Evolutionary conservation across 2,329 filamentous ascomycete genomes (phyloP).

Genomic region (Paramyrothecium roridum): DNA sequence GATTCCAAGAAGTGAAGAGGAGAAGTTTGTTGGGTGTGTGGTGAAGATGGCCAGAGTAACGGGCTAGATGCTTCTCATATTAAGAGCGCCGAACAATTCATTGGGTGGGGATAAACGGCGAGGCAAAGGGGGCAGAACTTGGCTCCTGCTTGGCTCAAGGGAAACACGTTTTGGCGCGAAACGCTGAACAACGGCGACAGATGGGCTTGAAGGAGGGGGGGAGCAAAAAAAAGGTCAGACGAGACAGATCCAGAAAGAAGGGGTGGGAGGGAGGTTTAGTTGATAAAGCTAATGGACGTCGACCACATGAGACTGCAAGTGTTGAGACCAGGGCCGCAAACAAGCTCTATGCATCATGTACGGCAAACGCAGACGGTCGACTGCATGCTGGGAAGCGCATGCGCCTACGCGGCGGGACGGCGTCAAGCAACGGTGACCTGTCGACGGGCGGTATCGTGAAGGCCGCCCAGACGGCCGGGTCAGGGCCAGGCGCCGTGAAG

Average conservation of each 20-base stretch:
- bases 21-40: not conserved
- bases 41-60: not conserved
- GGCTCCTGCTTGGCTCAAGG: not conserved
- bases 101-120: not conserved
- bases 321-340: no score
- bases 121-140: not conserved
- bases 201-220: not conserved
- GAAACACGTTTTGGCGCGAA: not conserved
- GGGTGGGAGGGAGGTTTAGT: not conserved
- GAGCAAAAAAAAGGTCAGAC: no score
- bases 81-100: not conserved
- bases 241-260: not conserved
- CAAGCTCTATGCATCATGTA: no score
- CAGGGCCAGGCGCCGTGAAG: not conserved
- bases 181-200: not conserved
- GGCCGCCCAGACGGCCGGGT: conserved; percentile 1
- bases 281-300: not conserved
- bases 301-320: not conserved
- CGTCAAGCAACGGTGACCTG: conserved; percentile 4
- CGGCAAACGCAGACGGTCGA: no score
- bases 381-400: no score
- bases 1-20: not conserved
- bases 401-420: not conserved
- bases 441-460: conserved; percentile 1
- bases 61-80: not conserved